Conservation (phyloP, 805 yeast species). For the Starmerella roubikii region DNA sequence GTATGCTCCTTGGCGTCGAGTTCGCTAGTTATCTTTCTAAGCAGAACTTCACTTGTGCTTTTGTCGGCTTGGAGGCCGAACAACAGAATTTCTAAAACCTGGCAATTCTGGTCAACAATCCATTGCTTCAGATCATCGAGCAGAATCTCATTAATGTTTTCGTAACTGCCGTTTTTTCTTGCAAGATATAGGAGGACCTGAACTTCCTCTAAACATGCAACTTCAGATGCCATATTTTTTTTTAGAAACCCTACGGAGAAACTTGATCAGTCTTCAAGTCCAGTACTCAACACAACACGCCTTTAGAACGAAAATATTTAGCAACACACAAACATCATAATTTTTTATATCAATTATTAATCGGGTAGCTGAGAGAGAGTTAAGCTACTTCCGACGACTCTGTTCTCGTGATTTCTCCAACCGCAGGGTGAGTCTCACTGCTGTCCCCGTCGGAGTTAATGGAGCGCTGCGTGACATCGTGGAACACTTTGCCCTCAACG, state of each 20-base stretch:
- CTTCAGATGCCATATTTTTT: slow-evolving; percentile 1
- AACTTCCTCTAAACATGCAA: slow-evolving; percentile 9
- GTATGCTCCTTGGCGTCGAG: not conserved
- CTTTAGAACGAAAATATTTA: no score
- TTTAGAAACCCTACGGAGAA: not conserved
- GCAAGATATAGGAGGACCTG: slow-evolving; percentile 10
- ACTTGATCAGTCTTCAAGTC: no score
- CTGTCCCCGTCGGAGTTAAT: no score
- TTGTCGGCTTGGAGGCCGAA: slow-evolving; percentile 4
- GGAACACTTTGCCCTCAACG: no score
- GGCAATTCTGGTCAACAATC: not conserved
- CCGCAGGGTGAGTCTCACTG: no score
- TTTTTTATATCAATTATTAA: no score
- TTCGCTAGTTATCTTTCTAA: not conserved
- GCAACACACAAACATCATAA: no score
- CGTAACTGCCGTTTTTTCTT: slow-evolving; percentile 1
- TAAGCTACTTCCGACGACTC: no score
- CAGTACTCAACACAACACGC: no score
- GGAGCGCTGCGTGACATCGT: no score
- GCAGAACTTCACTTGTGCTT: not conserved
- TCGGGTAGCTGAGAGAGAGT: no score
- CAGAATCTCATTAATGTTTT: not conserved
- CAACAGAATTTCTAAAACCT: slow-evolving; percentile 3
- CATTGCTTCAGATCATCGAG: not conserved
- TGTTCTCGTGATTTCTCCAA: no score